These are phyloP conservation scores for Starmerella apicola DNA, from an alignment of 805 yeast genomes.

Conservation along the genomic window DNA sequence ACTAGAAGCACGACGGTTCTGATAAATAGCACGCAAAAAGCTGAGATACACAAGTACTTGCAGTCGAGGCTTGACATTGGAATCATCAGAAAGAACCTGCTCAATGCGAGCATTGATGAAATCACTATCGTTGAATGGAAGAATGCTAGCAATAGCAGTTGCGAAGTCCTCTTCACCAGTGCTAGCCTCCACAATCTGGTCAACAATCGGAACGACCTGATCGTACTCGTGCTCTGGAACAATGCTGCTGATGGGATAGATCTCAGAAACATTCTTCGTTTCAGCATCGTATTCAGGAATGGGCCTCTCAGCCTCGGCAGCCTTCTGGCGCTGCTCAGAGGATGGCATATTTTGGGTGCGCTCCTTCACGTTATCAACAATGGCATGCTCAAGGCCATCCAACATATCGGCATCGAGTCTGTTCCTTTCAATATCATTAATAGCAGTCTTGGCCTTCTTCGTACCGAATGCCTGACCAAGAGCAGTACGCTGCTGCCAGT, in stretches of 20 bases:
- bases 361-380: slow-evolving; percentile 63
- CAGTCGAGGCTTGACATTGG: slow-evolving; percentile 29
- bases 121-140: slow-evolving; percentile 52
- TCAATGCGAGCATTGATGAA: slow-evolving; percentile 38
- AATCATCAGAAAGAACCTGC: slow-evolving; percentile 31
- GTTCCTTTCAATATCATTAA: slow-evolving; percentile 67
- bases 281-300: slow-evolving; percentile 65
- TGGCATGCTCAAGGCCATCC: slow-evolving; percentile 61
- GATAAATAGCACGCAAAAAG: slow-evolving; percentile 65
- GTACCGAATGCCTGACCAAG: slow-evolving; percentile 97
- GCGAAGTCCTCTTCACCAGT: slow-evolving; percentile 40
- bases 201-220: slow-evolving; percentile 42
- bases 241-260: slow-evolving; percentile 62
- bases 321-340: slow-evolving; percentile 45
- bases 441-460: slow-evolving; percentile 85
- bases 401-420: slow-evolving; percentile 75
- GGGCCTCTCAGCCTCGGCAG: slow-evolving; percentile 58
- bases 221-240: slow-evolving; percentile 56
- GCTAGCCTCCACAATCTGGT: slow-evolving; percentile 41
- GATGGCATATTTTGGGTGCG: slow-evolving; percentile 66
- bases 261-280: slow-evolving; percentile 73
- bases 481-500: slow-evolving; percentile 57
- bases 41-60: slow-evolving; percentile 68
- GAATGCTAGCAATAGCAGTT: slow-evolving; percentile 21
- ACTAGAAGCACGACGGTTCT: slow-evolving; percentile 52